Percentiles rank a stretch among this genome's conserved stretches.
Evolutionary conservation across 1,139 yeast species (phyloP).

Genomic region (Geotrichum citri-aurantii): DNA sequence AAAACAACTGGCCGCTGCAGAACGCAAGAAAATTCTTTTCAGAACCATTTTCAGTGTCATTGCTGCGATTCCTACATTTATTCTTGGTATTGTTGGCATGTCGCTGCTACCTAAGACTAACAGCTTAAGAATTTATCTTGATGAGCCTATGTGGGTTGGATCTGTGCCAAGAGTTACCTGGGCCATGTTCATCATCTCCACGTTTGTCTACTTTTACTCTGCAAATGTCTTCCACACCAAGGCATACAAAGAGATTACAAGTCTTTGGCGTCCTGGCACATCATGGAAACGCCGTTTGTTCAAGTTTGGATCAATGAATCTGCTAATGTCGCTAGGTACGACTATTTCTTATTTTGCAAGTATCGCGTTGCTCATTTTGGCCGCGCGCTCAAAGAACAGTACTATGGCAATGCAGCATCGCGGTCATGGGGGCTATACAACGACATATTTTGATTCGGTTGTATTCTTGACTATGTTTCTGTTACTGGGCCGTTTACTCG

Average conservation of each 20-base stretch:
- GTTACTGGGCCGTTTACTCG: slow-evolving; percentile 63
- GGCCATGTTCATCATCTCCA: slow-evolving; percentile 57
- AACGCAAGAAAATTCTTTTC: slow-evolving; percentile 43
- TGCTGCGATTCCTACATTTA: slow-evolving; percentile 62
- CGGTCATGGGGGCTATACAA: slow-evolving; percentile 44
- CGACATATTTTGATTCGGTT: slow-evolving; percentile 73
- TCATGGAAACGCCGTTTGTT: slow-evolving; percentile 53
- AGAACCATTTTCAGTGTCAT: slow-evolving; percentile 48
- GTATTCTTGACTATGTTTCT: slow-evolving; percentile 68
- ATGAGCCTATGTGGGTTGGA: slow-evolving; percentile 60
- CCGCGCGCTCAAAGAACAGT: slow-evolving; percentile 35
- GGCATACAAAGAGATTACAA: slow-evolving; percentile 53
- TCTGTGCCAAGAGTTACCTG: slow-evolving; percentile 59
- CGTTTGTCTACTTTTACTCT: slow-evolving; percentile 70
- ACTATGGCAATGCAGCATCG: slow-evolving; percentile 12
- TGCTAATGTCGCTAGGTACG: slow-evolving; percentile 67
- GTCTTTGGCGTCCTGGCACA: slow-evolving; percentile 53
- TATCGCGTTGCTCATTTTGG: slow-evolving; percentile 49
- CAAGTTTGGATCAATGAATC: slow-evolving; percentile 72
- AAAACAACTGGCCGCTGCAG: slow-evolving; percentile 45
- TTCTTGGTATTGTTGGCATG: slow-evolving; percentile 67
- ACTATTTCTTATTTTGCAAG: slow-evolving; percentile 67
- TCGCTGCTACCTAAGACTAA: slow-evolving; percentile 47
- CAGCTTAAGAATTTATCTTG: slow-evolving; percentile 48
- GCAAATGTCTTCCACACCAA: slow-evolving; percentile 68